phyloP scores from a whole-genome alignment of 1,284 basidiomycete species.

The Ustilago loliicola region DNA sequence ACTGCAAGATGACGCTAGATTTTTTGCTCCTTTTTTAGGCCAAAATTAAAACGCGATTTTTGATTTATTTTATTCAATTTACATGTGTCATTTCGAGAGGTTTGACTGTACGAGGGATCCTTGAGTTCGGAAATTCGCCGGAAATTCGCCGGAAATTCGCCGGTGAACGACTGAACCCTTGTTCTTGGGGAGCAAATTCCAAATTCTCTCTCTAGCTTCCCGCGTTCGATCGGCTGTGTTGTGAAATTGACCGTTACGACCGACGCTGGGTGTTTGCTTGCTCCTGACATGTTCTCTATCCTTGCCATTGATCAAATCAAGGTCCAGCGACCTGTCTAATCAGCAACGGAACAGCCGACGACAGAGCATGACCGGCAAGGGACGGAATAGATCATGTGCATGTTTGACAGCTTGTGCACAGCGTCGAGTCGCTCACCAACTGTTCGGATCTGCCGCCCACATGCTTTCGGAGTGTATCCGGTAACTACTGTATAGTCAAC shows the following conservation, averaged over 20 bases:
- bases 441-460: neutral
- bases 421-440: neutral
- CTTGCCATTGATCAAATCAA: neutral
- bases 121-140: too few relatives aligned
- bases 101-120: too few relatives aligned
- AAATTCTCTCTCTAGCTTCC: neutral
- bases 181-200: neutral
- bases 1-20: too few relatives aligned
- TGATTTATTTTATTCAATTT: too few relatives aligned
- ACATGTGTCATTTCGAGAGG: too few relatives aligned
- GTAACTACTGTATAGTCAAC: neutral
- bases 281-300: neutral
- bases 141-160: too few relatives aligned
- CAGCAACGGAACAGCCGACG: too few relatives aligned
- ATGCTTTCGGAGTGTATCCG: neutral
- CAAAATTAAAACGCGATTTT: too few relatives aligned
- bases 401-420: neutral
- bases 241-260: conserved; percentile 2
- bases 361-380: neutral
- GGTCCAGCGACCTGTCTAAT: too few relatives aligned
- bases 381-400: neutral
- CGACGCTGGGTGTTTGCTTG: neutral
- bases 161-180: neutral
- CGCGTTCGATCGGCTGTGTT: neutral
- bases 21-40: too few relatives aligned